Base-by-base conservation (phyloP, 2,329 filamentous ascomycete genomes). In the Colletotrichum limetticola region DNA sequence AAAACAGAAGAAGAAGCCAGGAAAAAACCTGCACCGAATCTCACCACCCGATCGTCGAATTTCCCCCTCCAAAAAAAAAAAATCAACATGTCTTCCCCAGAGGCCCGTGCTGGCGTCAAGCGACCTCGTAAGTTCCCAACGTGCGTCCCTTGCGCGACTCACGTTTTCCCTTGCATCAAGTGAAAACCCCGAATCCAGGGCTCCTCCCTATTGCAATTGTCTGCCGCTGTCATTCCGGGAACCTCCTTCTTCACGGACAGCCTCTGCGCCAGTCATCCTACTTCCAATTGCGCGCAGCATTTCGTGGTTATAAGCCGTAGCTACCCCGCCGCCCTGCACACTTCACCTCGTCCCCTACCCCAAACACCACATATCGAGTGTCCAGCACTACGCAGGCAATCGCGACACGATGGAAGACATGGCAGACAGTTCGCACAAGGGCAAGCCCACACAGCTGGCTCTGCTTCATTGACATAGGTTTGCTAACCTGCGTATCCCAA, bases 11-110 rank as follows among this genome's bases (percentile, higher is more conserved):
- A 49, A 22, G 19, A 19, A 49, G 42, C 42, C 19, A 7, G 75
- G 77, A 19, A 66, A 46, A 46, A 49, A 58, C 84, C 85, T 6
- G 79, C 76, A 77, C 85, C 87, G 77, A 86, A 86, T 80, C 87
- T 88, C 83, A 87, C 85, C 32, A 66, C 55, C 7, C 53, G 32
- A 37, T 42, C 63, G n/a, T 59, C 63, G n/a, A 59, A n/a, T 26
- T 57, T 19, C 35, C n/a, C 37, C 26, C 16, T 24, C 28, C 35
- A 56, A 52, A 24, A 19, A 53, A 30, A 52, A 26, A 64, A 64
- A 42, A 16, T 42, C 37, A 19, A 42, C 37, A 85, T 85, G 83
- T 82, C 84, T 65, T 83, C 83, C 59, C 81, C 83, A 52, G 83
- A 85, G 75, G 80, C 78, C 74, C 82, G 83, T 66, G 78, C 81